These are phyloP conservation scores for Amanita polypyramis DNA, from an alignment of 768 basidiomycete species.

Conservation along the genomic window DNA sequence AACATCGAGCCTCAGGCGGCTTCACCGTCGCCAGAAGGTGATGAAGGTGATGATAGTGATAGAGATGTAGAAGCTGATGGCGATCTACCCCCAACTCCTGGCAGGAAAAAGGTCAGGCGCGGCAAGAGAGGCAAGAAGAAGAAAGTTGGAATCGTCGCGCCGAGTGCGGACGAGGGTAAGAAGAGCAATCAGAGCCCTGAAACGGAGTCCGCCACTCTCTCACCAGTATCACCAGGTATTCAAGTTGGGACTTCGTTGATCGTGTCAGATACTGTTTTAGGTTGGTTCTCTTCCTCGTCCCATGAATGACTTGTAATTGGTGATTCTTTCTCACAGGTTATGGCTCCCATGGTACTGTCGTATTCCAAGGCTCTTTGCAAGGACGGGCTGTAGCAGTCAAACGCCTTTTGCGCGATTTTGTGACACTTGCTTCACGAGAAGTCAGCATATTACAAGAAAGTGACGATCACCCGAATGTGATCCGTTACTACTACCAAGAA, in stretches of 20 bases:
- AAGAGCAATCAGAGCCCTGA: conserved; percentile 21
- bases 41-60: conserved; percentile 49
- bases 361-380: conserved; percentile 90
- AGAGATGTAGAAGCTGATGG: conserved; percentile 19
- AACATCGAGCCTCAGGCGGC: background rate
- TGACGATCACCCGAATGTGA: conserved; percentile 98
- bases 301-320: background rate
- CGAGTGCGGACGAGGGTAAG: conserved; percentile 36
- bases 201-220: conserved; percentile 13
- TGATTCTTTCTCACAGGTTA: conserved; percentile 46
- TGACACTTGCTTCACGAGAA: conserved; percentile 89
- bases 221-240: conserved; percentile 17
- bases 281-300: conserved; percentile 30
- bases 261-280: conserved; percentile 68
- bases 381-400: conserved; percentile 98
- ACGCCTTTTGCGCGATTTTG: conserved; percentile 89
- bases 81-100: conserved; percentile 31
- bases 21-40: conserved; percentile 13
- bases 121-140: conserved; percentile 49
- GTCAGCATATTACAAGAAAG: conserved; percentile 92
- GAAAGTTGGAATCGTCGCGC: conserved; percentile 24
- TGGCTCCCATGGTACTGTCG: conserved; percentile 95
- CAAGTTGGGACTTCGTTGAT: conserved; percentile 38
- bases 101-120: conserved; percentile 34
- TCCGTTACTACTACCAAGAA: conserved; percentile 97